These are phyloP conservation scores for Paraconiothyrium brasiliense DNA, from an alignment of 2,329 filamentous ascomycete species.

Conservation along the genomic window DNA sequence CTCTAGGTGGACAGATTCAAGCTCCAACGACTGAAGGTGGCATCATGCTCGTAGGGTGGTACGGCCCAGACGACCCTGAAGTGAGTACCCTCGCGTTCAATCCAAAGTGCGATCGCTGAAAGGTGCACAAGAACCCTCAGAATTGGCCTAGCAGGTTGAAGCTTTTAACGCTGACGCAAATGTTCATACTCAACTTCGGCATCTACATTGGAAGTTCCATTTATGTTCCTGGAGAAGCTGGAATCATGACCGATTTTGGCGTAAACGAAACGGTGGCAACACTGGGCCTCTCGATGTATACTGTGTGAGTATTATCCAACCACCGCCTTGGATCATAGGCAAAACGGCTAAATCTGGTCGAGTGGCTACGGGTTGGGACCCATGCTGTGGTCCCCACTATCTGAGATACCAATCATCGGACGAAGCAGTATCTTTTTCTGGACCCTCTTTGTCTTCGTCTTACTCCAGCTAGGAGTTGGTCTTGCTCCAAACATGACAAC, in stretches of 20 bases:
- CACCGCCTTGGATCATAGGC: neutral
- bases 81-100: neutral
- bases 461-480: constrained; percentile 70
- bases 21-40: neutral
- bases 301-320: constrained; percentile 56
- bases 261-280: constrained; percentile 69
- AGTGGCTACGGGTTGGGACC: constrained; percentile 67
- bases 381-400: constrained; percentile 61
- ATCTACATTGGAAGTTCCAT: constrained; percentile 61
- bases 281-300: constrained; percentile 80
- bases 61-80: constrained; percentile 37
- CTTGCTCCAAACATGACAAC: constrained; percentile 67
- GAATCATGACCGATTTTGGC: constrained; percentile 60
- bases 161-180: constrained; percentile 9
- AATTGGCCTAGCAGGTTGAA: constrained; percentile 36
- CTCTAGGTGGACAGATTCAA: neutral
- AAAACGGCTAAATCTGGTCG: neutral
- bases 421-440: constrained; percentile 54
- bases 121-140: constrained; percentile 30
- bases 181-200: constrained; percentile 61
- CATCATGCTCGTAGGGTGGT: constrained; percentile 45
- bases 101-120: neutral
- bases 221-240: constrained; percentile 51
- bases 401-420: constrained; percentile 65
- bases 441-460: constrained; percentile 71